A percentile compares a stretch with the other conserved stretches of the same genome.
phyloP scores from a whole-genome alignment of 2,329 filamentous ascomycete species.

The Aspergillus sp. region DNA sequence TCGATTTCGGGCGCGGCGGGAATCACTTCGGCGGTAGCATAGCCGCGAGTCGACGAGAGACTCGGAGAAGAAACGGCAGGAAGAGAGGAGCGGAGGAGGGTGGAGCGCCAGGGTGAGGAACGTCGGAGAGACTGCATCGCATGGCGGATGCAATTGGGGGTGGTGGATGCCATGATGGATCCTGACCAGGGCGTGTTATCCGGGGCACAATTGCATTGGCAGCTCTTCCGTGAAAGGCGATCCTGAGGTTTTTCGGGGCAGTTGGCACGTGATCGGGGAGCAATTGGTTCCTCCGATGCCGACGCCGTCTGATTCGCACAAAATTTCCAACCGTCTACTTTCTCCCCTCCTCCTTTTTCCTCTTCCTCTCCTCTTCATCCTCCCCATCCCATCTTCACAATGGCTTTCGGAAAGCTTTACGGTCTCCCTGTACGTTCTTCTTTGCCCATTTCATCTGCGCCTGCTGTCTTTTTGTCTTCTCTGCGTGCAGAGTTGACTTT shows the following conservation, averaged over 20 bases:
- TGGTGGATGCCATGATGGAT: constrained; percentile 4
- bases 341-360: constrained; percentile 10
- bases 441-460: background rate
- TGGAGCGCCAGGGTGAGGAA: constrained; percentile 31
- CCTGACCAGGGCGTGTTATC: background rate
- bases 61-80: constrained; percentile 14
- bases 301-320: constrained; percentile 26
- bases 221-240: background rate
- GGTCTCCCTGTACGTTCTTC: constrained; percentile 66
- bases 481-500: background rate
- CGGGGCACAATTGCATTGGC: no score
- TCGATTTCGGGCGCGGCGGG: constrained; percentile 34
- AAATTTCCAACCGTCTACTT: constrained; percentile 17
- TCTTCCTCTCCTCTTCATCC: constrained; percentile 21
- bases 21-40: constrained; percentile 27
- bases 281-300: constrained; percentile 25
- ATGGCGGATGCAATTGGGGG: constrained; percentile 4
- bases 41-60: constrained; percentile 19
- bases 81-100: background rate
- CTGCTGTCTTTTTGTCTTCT: constrained; percentile 4
- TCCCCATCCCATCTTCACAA: constrained; percentile 50
- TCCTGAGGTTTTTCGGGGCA: constrained; percentile 24
- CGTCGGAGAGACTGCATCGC: background rate
- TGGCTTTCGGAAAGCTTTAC: constrained; percentile 98
- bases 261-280: constrained; percentile 21